phyloP scores from a whole-genome alignment of 495 filamentous ascomycete species.

The Neurospora intermedia region DNA sequence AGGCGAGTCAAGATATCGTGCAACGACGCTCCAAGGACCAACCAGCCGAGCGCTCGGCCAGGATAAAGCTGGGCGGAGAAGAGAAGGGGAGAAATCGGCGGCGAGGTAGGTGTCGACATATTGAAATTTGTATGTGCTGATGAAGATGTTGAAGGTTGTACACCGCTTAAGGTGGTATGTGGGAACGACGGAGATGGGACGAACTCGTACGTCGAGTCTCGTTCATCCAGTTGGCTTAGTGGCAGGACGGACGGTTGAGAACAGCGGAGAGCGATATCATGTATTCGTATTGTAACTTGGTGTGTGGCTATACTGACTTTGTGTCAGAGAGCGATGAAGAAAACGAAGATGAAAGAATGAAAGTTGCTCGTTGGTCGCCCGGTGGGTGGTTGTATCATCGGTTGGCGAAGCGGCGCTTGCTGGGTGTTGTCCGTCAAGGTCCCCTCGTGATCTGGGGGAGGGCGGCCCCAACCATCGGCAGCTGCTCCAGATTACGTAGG shows the following conservation, averaged over 20 bases:
- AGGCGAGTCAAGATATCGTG: constrained; percentile 78
- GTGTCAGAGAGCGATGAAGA: background rate
- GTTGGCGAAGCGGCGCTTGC: background rate
- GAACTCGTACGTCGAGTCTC: background rate
- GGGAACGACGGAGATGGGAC: background rate
- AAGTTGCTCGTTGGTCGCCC: background rate
- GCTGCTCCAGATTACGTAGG: background rate
- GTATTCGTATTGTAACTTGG: background rate
- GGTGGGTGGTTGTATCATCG: background rate
- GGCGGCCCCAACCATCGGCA: background rate
- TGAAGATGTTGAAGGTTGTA: background rate
- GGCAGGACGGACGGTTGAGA: background rate
- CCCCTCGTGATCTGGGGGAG: background rate
- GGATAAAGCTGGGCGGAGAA: constrained; percentile 64
- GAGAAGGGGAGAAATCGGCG: constrained; percentile 55
- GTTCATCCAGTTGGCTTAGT: background rate
- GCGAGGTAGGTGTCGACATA: constrained; percentile 46
- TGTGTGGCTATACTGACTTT: background rate
- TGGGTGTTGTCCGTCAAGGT: background rate
- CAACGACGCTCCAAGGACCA: constrained; percentile 80
- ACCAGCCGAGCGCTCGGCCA: constrained; percentile 64
- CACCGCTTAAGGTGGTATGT: background rate
- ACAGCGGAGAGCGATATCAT: background rate
- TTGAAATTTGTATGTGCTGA: background rate
- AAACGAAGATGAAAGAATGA: background rate